Conservation (phyloP, 768 basidiomycete genomes). For the Baorangia bicolor region DNA sequence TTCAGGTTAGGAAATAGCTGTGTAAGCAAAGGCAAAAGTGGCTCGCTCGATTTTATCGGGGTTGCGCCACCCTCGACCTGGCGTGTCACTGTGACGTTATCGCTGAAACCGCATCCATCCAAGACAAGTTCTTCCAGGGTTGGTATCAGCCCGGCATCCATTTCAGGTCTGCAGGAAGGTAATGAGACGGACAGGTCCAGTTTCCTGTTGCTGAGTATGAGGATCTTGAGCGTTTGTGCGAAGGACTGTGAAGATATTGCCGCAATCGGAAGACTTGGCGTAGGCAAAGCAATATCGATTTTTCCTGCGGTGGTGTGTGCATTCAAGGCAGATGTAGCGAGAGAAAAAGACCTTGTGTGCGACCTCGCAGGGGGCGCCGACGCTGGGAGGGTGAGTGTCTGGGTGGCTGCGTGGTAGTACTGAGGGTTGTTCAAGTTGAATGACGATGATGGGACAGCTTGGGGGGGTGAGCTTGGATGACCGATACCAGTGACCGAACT, state of each 20-base stretch:
- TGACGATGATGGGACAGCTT: slow-evolving; percentile 21
- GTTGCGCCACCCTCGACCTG: slow-evolving; percentile 31
- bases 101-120: slow-evolving; percentile 69
- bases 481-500: slow-evolving; percentile 20
- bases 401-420: slow-evolving; percentile 55
- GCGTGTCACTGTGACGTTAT: slow-evolving; percentile 51
- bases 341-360: slow-evolving; percentile 65
- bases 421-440: slow-evolving; percentile 49
- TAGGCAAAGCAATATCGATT: slow-evolving; percentile 56
- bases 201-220: slow-evolving; percentile 63
- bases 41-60: slow-evolving; percentile 49
- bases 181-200: slow-evolving; percentile 63
- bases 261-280: slow-evolving; percentile 66
- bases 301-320: slow-evolving; percentile 15
- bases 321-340: slow-evolving; percentile 31
- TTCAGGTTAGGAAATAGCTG: slow-evolving; percentile 70
- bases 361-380: slow-evolving; percentile 50
- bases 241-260: slow-evolving; percentile 61
- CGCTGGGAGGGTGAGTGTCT: slow-evolving; percentile 64
- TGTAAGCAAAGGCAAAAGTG: slow-evolving; percentile 56
- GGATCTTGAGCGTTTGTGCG: slow-evolving; percentile 52
- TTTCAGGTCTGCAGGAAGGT: slow-evolving; percentile 37
- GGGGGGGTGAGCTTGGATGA: slow-evolving; percentile 28
- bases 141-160: slow-evolving; percentile 51
- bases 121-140: slow-evolving; percentile 70